phyloP scores from a whole-genome alignment of 495 filamentous ascomycete species.

The Durotheca rogersii region DNA sequence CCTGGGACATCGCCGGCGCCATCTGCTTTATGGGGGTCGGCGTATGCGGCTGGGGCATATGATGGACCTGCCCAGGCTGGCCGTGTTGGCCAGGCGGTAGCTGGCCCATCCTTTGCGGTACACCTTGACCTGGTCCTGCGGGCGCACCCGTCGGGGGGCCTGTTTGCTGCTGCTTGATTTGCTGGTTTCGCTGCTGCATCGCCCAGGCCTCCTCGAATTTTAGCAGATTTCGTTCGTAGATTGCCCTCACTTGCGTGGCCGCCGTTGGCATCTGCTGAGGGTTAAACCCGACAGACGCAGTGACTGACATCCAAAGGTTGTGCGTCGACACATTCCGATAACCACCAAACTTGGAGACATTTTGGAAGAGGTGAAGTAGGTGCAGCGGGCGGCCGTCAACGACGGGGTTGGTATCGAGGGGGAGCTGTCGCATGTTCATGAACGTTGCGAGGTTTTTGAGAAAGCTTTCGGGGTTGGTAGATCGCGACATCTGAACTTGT shows the following conservation, averaged over 20 bases:
- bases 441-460: conserved; percentile 70
- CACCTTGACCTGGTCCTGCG: conserved; percentile 41
- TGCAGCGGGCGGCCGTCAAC: conserved; percentile 70
- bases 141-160: conserved; percentile 43
- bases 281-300: conserved; percentile 65
- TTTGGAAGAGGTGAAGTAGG: conserved; percentile 71
- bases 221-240: conserved; percentile 72
- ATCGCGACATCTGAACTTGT: conserved; percentile 31
- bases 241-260: conserved; percentile 63
- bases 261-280: conserved; percentile 65
- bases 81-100: conserved; percentile 49
- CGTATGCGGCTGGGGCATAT: conserved; percentile 49
- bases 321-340: conserved; percentile 68
- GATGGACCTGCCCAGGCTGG: conserved; percentile 48
- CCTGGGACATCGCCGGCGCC: conserved; percentile 44
- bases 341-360: conserved; percentile 71
- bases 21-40: conserved; percentile 56
- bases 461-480: conserved; percentile 63
- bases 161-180: conserved; percentile 56
- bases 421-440: conserved; percentile 67
- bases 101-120: conserved; percentile 43
- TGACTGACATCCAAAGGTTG: conserved; percentile 71
- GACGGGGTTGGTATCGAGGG: conserved; percentile 67
- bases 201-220: conserved; percentile 75
- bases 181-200: conserved; percentile 58